These are phyloP conservation scores for Sphenostylis stenocarpa DNA, from an alignment of 306 rosid species.

Conservation along the genomic window DNA sequence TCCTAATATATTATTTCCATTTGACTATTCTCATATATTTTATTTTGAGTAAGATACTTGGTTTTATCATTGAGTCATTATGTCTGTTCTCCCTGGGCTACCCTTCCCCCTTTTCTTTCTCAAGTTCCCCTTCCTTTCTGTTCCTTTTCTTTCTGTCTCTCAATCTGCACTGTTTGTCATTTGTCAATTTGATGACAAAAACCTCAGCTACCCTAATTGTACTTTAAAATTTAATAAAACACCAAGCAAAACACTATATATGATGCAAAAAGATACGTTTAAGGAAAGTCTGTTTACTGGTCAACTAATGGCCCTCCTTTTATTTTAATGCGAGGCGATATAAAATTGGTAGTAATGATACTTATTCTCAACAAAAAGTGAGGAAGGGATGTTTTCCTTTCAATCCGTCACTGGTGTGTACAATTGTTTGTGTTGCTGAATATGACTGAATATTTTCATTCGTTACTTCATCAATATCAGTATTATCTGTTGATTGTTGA, in stretches of 20 bases:
- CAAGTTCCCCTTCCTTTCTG: background rate
- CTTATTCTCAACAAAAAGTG: background rate
- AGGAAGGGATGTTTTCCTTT: background rate
- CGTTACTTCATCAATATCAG: background rate
- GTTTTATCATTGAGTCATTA: slow-evolving; percentile 3
- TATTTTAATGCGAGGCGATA: background rate
- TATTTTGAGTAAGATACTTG: slow-evolving; percentile 16
- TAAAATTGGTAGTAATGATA: background rate
- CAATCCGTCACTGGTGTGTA: background rate
- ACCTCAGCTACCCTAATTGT: background rate
- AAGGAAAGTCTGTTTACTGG: background rate
- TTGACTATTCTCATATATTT: slow-evolving; percentile 2
- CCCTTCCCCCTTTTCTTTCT: background rate
- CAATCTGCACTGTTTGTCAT: background rate
- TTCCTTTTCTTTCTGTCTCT: background rate
- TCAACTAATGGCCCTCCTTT: background rate
- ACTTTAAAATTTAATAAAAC: slow-evolving; percentile 2
- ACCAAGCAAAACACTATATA: background rate
- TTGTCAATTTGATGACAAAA: slow-evolving; percentile 2
- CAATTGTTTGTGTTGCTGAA: background rate
- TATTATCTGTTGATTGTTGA: slow-evolving; percentile 5
- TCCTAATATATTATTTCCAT: background rate
- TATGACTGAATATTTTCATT: slow-evolving; percentile 13
- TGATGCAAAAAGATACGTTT: background rate
- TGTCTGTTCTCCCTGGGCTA: background rate